Conservation (phyloP, 805 yeast species). For the Saccharomycopsis fermentans region DNA sequence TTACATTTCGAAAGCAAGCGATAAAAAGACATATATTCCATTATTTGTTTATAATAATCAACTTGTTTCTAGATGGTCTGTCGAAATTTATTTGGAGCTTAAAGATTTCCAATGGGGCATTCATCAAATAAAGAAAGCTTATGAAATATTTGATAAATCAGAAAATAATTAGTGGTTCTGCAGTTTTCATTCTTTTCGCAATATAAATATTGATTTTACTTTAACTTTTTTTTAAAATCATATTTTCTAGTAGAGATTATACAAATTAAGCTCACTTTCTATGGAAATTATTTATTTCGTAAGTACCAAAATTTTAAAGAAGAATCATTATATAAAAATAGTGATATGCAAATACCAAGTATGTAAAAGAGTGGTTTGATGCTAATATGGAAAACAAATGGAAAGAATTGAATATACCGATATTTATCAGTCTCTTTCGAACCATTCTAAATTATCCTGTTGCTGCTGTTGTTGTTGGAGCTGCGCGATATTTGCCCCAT, state of each 20-base stretch:
- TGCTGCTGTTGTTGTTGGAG: constrained; percentile 5
- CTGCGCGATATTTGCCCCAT: not conserved
- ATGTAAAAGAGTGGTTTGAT: not conserved
- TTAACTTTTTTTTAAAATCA: too few species aligned
- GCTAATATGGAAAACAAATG: not conserved
- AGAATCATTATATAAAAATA: not conserved
- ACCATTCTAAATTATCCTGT: constrained; percentile 18
- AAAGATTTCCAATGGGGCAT: constrained; percentile 31
- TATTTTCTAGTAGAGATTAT: too few species aligned
- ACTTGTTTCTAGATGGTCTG: constrained; percentile 43
- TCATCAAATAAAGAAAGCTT: constrained; percentile 9
- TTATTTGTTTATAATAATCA: constrained; percentile 31
- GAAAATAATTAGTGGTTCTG: constrained; percentile 2
- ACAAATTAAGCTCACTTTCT: not conserved
- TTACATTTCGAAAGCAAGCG: constrained; percentile 18
- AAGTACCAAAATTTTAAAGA: not conserved
- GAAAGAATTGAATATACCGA: not conserved
- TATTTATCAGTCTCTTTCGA: constrained; percentile 12
- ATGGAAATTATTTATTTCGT: not conserved
- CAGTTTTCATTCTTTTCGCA: not conserved
- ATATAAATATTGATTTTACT: not conserved
- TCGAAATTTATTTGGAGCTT: constrained; percentile 49
- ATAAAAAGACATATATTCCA: constrained; percentile 41
- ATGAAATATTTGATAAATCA: not conserved
- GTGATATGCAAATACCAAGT: not conserved